phyloP scores from a whole-genome alignment of 192 early-diverging fungal genomes.

The Linnemannia elongata region DNA sequence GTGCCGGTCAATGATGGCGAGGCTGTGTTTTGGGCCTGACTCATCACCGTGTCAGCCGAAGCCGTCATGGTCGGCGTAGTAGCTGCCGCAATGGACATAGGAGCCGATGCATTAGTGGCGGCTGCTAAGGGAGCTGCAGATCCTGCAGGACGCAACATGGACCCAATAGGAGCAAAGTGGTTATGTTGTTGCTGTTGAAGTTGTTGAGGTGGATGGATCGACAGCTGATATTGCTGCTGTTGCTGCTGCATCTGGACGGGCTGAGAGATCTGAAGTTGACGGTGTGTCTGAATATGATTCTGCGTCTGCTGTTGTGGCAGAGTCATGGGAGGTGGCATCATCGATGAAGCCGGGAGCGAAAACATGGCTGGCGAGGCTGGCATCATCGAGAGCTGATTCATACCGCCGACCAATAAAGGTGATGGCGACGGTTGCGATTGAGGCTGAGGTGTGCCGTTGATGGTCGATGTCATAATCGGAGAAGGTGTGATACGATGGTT shows the following conservation, averaged over 20 bases:
- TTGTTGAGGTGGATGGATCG: conserved; percentile 4
- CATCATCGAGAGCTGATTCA: conserved; percentile 48
- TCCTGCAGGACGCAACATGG: not conserved
- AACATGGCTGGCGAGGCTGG: conserved; percentile 40
- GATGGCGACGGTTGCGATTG: conserved; percentile 38
- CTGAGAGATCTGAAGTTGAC: conserved; percentile 34
- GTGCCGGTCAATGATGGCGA: not conserved
- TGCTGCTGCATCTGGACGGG: conserved; percentile 23
- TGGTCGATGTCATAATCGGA: conserved; percentile 33
- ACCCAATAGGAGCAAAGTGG: not conserved
- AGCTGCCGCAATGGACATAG: not conserved
- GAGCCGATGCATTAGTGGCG: not conserved
- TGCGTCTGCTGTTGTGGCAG: conserved; percentile 43
- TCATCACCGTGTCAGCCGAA: not conserved
- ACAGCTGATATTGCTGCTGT: conserved; percentile 15
- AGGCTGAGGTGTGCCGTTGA: not conserved
- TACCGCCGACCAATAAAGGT: conserved; percentile 29
- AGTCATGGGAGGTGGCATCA: conserved; percentile 46
- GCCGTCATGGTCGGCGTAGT: not conserved
- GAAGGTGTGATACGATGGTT: conserved; percentile 25
- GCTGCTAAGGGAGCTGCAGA: not conserved
- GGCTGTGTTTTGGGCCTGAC: not conserved
- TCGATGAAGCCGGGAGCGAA: conserved; percentile 35
- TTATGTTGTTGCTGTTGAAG: not conserved
- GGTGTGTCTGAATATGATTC: conserved; percentile 5